Base-by-base conservation (phyloP, 2,329 filamentous ascomycete genomes). In the Ceratocystis huliohia region DNA sequence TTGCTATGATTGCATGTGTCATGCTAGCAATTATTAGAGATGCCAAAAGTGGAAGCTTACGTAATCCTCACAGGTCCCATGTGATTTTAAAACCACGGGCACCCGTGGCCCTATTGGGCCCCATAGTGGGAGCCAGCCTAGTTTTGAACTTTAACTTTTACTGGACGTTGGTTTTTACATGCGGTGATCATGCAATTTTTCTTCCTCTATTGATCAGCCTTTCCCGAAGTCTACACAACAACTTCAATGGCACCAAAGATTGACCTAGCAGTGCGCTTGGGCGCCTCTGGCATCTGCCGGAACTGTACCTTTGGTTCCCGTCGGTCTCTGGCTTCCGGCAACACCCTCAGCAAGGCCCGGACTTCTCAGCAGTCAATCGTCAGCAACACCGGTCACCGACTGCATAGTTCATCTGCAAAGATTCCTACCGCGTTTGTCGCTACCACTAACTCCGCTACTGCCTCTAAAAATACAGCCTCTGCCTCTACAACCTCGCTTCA, bases 211-310 rank as follows among this genome's bases (percentile, higher is more conserved):
- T 33, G 22, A 33, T 33, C 28, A 30, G 33, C 22, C 17, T 59
- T 13, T 20, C 53, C 1, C 37, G 17, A 25, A 28, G 15, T n/a
- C 53, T 6, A 33, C 41, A 41, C 37, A 66, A 22, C 5, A 59
- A 53, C 44, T 44, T 28, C 61, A 57, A 69, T 69, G 69, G 63
- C 66, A 33, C 66, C 68, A 10, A 66, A 67, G 61, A 53, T 69
- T 41, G 66, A 69, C 44, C 67, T 68, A 45, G 68, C 69, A 64
- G 65, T 68, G 64, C 68, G 69, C 62, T 66, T 69, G 17, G 69
- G 68, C 28, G 64, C 67, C 22, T 66, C 69, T 13, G 62, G 68
- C 6, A 25, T 68, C 37, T 67, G 63, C 28, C 69, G 67, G 6
- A 62, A 22, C 56, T 68, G 66, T 64, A 46, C 62, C 20, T 30